These are phyloP conservation scores for Sutorius eximius DNA, from an alignment of 1,284 basidiomycete species.

Conservation along the genomic window DNA sequence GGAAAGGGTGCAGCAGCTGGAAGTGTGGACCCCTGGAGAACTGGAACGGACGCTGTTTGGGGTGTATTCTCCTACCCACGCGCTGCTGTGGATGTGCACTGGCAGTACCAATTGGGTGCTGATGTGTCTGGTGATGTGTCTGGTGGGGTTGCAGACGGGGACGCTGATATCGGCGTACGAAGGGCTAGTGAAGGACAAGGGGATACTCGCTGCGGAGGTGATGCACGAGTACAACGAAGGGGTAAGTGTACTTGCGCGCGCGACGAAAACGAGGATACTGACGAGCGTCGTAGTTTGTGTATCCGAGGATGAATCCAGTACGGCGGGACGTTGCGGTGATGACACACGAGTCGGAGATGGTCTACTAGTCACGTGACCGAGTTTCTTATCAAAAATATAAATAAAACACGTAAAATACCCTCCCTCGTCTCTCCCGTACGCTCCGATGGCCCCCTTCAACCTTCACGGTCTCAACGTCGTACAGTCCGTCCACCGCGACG, in stretches of 20 bases:
- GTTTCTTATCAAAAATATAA: slow-evolving; percentile 21
- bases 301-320: slow-evolving; percentile 74
- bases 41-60: slow-evolving; percentile 68
- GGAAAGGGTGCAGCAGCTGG: slow-evolving; percentile 62
- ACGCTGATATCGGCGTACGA: slow-evolving; percentile 45
- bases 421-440: not conserved
- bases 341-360: slow-evolving; percentile 80
- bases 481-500: slow-evolving; percentile 50
- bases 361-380: slow-evolving; percentile 19
- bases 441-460: slow-evolving; percentile 47
- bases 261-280: not conserved
- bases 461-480: slow-evolving; percentile 79
- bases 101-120: slow-evolving; percentile 72
- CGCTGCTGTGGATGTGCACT: slow-evolving; percentile 70
- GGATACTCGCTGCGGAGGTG: slow-evolving; percentile 75
- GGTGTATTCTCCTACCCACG: slow-evolving; percentile 76
- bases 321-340: slow-evolving; percentile 78
- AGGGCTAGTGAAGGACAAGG: slow-evolving; percentile 70
- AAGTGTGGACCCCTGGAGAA: slow-evolving; percentile 76
- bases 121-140: slow-evolving; percentile 63
- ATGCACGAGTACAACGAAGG: slow-evolving; percentile 85
- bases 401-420: no score
- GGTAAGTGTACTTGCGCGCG: slow-evolving; percentile 40
- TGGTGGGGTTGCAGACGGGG: slow-evolving; percentile 61
- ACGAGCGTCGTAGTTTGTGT: slow-evolving; percentile 62